Evolutionary conservation across 2,329 filamentous ascomycete genomes (phyloP), one percentile per base, ranked within the genome.

Genomic region (Pseudocercospora macadamiae): DNA sequence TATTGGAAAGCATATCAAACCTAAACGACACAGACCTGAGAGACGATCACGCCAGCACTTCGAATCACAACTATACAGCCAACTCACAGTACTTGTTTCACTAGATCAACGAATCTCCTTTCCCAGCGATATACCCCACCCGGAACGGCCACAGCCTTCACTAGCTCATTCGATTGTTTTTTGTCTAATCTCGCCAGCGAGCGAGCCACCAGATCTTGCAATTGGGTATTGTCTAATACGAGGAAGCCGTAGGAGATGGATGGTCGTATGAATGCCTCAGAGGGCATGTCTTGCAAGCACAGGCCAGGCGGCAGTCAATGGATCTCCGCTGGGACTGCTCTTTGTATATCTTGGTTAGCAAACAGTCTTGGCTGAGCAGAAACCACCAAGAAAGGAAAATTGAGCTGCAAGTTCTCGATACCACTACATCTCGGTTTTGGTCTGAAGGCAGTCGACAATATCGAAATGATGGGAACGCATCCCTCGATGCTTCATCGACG

Each of bases 1-100:
- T 72, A 72, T 45, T 71, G 69, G 68, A 69, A 60, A 57, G 63
- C 64, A 14, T 61, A 61, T 25, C 51, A 49, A 23, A 25, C 51
- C 5, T 45, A 49, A 12, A 39, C 51, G n/a, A 52, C 49, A 14
- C 47, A 49, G 47, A 49, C 47, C 14, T 49, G 26, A 49, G 26
- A 49, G 7, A 49, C 25, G 16, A 32, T 30, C 23, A 49, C 47
- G 18, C 26, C 42, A 47, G 42, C 42, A 28, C 42, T 6, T n/a
- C n/a, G 10, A 23, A 47, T 47, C n/a, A 25, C 23, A 30, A 34
- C n/a, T 34, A 34, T 26, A 49, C 47, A 49, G 47, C 47, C 47
- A 49, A 34, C 26, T 32, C 47, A 32, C 47, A 32, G 25, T 34
- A 32, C 25, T 49, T 49, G 44, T 49, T 32, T 21, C 26, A 30